Conservation (phyloP, 768 basidiomycete species). For the Podaxis sp. region DNA sequence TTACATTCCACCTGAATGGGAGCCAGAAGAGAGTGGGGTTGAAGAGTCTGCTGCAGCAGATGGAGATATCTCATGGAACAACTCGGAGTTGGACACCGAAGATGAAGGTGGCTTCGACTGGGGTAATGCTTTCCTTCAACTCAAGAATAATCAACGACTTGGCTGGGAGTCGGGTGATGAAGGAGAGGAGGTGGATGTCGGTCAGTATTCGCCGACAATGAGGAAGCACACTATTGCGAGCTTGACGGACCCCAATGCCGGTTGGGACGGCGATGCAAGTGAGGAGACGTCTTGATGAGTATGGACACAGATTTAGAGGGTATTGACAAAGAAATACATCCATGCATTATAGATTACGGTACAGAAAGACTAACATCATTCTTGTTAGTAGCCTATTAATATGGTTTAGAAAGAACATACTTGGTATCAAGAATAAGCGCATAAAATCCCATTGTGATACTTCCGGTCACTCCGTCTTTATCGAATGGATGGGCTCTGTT, state of each 20-base stretch:
- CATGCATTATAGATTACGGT: constrained; percentile 28
- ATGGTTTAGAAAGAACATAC: constrained; percentile 18
- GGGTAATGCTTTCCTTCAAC: constrained; percentile 19
- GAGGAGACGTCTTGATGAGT: constrained; percentile 27
- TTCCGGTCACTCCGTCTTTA: constrained; percentile 15
- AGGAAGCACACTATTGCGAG: constrained; percentile 18
- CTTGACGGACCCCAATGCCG: constrained; percentile 34
- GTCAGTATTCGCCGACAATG: constrained; percentile 4
- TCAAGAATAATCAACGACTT: constrained; percentile 10
- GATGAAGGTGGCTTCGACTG: constrained; percentile 25
- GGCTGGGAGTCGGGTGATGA: constrained; percentile 18
- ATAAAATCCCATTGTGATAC: not conserved
- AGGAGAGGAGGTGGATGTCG: constrained; percentile 13
- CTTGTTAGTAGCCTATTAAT: not conserved
- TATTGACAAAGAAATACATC: constrained; percentile 19
- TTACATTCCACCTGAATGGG: constrained; percentile 44
- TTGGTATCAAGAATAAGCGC: constrained; percentile 32
- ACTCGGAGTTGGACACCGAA: constrained; percentile 36
- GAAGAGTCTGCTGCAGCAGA: constrained; percentile 39
- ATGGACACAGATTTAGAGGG: not conserved
- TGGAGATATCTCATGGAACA: constrained; percentile 41
- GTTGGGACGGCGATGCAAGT: constrained; percentile 49
- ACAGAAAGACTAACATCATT: constrained; percentile 27
- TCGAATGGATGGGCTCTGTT: constrained; percentile 24
- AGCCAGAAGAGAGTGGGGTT: constrained; percentile 31